These are phyloP conservation scores for Fusarium tjaetaba DNA, from an alignment of 2,329 filamentous ascomycete species.

Conservation along the genomic window DNA sequence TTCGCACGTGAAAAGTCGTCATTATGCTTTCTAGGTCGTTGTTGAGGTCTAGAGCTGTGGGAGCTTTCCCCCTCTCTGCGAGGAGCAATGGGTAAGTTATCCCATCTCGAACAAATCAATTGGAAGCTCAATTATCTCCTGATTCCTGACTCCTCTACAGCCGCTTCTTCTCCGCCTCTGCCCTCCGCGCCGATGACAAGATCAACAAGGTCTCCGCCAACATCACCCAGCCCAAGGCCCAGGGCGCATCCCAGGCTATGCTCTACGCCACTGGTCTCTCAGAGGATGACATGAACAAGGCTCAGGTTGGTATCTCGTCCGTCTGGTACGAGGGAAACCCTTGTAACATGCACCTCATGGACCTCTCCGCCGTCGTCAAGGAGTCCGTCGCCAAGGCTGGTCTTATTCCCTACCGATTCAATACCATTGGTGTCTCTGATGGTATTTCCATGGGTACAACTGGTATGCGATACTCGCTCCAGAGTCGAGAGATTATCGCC, in stretches of 20 bases:
- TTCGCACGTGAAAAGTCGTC: conserved; percentile 6
- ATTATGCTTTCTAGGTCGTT: conserved; percentile 46
- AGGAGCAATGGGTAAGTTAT: conserved; percentile 43
- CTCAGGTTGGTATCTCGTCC: conserved; percentile 96
- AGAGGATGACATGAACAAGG: conserved; percentile 91
- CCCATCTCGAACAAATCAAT: neutral
- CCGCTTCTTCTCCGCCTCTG: conserved; percentile 62
- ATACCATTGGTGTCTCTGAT: conserved; percentile 97
- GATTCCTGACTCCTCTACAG: conserved; percentile 44
- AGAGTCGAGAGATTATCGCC: conserved; percentile 95
- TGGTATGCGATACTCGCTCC: conserved; percentile 94
- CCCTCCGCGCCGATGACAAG: conserved; percentile 60
- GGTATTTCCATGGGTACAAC: conserved; percentile 98
- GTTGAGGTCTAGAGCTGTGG: conserved; percentile 43
- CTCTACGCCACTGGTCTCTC: conserved; percentile 92
- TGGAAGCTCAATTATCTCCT: neutral
- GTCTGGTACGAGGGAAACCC: conserved; percentile 99
- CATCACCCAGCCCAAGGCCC: conserved; percentile 97
- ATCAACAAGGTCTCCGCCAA: conserved; percentile 86
- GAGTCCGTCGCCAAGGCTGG: conserved; percentile 73
- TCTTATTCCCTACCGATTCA: conserved; percentile 95
- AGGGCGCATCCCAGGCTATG: conserved; percentile 99
- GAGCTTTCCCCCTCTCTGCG: conserved; percentile 39
- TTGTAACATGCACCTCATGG: conserved; percentile 98
- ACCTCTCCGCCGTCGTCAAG: conserved; percentile 81